Conservation (phyloP, 2,329 filamentous ascomycete species). For the Arthrobotrys sphaeroides region DNA sequence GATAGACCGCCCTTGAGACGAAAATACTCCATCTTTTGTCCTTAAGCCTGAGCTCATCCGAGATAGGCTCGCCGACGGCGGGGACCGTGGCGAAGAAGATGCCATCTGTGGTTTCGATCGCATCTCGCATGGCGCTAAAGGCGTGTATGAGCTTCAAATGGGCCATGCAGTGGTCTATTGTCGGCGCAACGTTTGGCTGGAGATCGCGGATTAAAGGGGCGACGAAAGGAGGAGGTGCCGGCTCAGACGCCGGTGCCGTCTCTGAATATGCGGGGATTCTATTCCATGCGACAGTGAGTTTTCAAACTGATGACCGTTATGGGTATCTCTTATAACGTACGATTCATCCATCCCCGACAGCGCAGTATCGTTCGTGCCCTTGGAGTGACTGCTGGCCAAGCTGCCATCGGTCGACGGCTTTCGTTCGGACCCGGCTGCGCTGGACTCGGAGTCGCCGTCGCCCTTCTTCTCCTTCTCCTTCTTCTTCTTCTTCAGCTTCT, state of each 20-base stretch:
- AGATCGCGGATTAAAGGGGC: slow-evolving; percentile 16
- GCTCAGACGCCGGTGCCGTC: not conserved
- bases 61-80: slow-evolving; percentile 27
- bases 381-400: not conserved
- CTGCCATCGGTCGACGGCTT: not conserved
- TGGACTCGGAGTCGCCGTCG: not conserved
- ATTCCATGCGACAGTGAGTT: not conserved
- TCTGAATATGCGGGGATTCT: slow-evolving; percentile 37
- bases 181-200: slow-evolving; percentile 27
- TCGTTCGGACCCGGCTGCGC: slow-evolving; percentile 1
- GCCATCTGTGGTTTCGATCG: slow-evolving; percentile 28
- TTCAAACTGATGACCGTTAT: not conserved
- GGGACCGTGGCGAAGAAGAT: slow-evolving; percentile 44
- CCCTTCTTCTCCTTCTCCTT: not conserved
- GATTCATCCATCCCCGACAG: slow-evolving; percentile 17
- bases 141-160: slow-evolving; percentile 50
- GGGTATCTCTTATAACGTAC: not conserved
- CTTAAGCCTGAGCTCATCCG: slow-evolving; percentile 42
- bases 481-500: slow-evolving; percentile 23
- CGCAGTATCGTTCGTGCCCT: slow-evolving; percentile 10
- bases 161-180: slow-evolving; percentile 23
- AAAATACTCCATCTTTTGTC: slow-evolving; percentile 53
- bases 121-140: slow-evolving; percentile 41
- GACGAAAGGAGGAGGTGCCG: slow-evolving; percentile 1
- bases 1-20: slow-evolving; percentile 45